Evolutionary conservation across 140 eudicot species (phyloP).

Genomic region (Oenanthe javanica): DNA sequence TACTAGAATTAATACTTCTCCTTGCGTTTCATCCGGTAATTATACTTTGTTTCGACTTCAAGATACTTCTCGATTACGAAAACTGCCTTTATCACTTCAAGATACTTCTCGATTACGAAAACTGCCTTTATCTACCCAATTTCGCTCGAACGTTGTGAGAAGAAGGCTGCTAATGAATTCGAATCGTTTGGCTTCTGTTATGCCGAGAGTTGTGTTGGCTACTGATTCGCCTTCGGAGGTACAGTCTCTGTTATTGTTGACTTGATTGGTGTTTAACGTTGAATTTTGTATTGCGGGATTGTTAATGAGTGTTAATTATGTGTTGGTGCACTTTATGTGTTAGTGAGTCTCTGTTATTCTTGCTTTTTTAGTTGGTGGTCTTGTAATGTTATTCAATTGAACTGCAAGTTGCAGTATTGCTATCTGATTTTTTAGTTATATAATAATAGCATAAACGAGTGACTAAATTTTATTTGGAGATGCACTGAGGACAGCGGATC

Average conservation of each 20-base stretch:
- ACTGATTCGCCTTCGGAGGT: constrained; percentile 78
- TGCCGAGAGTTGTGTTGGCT: constrained; percentile 54
- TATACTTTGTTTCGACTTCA: constrained; percentile 56
- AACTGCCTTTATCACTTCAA: constrained; percentile 22
- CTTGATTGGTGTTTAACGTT: no score
- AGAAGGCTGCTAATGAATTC: constrained; percentile 25
- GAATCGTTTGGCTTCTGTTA: constrained; percentile 23
- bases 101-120: constrained; percentile 51
- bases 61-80: constrained; percentile 38
- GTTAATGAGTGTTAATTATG: no score
- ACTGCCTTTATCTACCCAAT: constrained; percentile 39
- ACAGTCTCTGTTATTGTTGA: neutral
- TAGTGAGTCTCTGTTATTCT: no score
- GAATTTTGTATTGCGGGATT: no score
- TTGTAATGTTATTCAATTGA: no score
- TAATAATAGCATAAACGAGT: neutral
- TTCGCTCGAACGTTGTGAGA: constrained; percentile 33
- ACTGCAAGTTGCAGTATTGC: no score
- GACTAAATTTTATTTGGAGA: neutral
- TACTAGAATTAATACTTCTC: constrained; percentile 36
- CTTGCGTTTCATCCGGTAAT: constrained; percentile 44
- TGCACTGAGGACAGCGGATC: neutral
- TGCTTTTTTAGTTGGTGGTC: no score
- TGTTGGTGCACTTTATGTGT: no score
- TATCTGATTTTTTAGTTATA: neutral